Evolutionary conservation across 257 asterid species (phyloP), one percentile per base, ranked within the genome.

Genomic region (Sherardia arvensis): DNA sequence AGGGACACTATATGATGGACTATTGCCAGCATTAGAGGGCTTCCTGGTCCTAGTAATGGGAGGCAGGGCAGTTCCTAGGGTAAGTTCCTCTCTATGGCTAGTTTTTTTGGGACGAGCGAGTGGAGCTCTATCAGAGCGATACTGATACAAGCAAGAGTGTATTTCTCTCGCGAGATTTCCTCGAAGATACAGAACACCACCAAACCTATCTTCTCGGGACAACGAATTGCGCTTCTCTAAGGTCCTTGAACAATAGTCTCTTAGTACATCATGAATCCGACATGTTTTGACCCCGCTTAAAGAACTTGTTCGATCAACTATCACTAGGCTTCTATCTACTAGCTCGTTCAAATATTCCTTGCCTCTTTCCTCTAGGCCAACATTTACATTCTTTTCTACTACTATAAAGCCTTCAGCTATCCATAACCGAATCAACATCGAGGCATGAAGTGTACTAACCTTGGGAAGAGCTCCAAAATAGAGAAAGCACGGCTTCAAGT

Each of bases 221-320:
- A 40, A 14, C 11, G 14, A 40, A 14, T 12, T 40, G 18, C 3
- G 7, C 3, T 55, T 10, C 30, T 17, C 5, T 3, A 20, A 7
- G 9, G 11, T 66, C 26, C 3, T 1, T 9, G 10, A 54, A 61
- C 70, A 66, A 23, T 34, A 54, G 6, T 66, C 38, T 20, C 21
- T 51, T 22, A 66, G 1, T 8, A 54, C 27, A 66, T 66, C 63
- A 66, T 66, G 70, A 54, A 66, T 53, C 25, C 55, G 34, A 12
- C 61, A 26, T 1, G 54, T 20, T 56, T 55, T 53, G 51, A 15
- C 15, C 8, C 34, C 53, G 22, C 17, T 34, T 7, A 1, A n/a
- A 29, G 30, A 55, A 55, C 64, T 55, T 26, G 9, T 27, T 33
- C 18, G 34, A 15, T 34, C 56, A 25, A 54, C 7, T 11, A 66